A percentile compares a stretch with the other conserved stretches of the same genome.
These are phyloP conservation scores for Rosa lucieae DNA, from an alignment of 306 rosid species.

Conservation along the genomic window DNA sequence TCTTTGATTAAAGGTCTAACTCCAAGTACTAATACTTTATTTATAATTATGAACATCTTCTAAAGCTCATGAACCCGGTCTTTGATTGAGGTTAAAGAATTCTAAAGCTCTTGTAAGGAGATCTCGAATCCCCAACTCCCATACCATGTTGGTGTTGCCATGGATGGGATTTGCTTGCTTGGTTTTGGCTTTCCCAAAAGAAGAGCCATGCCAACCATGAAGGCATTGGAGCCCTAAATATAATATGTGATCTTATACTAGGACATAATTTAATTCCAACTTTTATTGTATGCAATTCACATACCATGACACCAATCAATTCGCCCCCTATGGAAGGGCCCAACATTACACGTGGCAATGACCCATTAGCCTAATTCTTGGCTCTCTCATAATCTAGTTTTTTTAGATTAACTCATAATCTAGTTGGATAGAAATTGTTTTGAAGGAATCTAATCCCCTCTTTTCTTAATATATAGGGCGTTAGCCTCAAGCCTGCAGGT, in stretches of 20 bases:
- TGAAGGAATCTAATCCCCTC: conserved; percentile 54
- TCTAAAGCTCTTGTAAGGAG: conserved; percentile 37
- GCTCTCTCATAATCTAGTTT: conserved; percentile 23
- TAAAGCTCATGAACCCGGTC: conserved; percentile 28
- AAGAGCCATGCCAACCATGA: conserved; percentile 67
- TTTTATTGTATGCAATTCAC: conserved; percentile 8
- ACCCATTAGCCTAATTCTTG: conserved; percentile 29
- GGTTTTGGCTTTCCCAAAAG: conserved; percentile 63
- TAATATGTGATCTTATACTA: conserved; percentile 11
- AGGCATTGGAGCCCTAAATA: background rate
- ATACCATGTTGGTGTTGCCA: conserved; percentile 48
- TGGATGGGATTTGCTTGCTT: conserved; percentile 56
- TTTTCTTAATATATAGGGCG: conserved; percentile 32
- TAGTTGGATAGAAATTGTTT: conserved; percentile 18
- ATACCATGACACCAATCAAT: conserved; percentile 32
- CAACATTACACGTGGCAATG: conserved; percentile 36
- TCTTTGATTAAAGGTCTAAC: conserved; percentile 40
- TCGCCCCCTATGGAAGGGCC: conserved; percentile 22
- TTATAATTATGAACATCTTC: background rate
- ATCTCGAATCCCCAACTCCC: conserved; percentile 64
- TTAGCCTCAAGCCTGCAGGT: conserved; percentile 15
- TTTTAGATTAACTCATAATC: conserved; percentile 1
- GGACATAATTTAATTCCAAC: conserved; percentile 5
- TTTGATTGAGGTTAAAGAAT: conserved; percentile 44
- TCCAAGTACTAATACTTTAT: conserved; percentile 3